Percentiles rank a stretch among this genome's conserved stretches.
phyloP scores from a whole-genome alignment of 2,329 filamentous ascomycete genomes.

The Fusarium citri region DNA sequence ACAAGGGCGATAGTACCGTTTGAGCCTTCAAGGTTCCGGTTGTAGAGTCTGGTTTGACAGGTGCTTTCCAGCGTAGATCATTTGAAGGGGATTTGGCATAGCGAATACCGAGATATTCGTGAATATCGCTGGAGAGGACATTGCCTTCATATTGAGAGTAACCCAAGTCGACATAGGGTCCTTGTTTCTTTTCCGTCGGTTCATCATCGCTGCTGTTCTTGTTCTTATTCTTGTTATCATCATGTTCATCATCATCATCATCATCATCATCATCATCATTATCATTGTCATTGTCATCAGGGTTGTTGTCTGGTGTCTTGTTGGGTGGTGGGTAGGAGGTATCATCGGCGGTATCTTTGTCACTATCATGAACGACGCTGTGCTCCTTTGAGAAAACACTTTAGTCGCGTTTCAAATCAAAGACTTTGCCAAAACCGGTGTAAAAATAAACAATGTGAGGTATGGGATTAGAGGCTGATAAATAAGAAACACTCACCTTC shows the following conservation, averaged over 20 bases:
- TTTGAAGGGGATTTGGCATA: constrained; percentile 65
- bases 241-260: not conserved
- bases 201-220: constrained; percentile 1
- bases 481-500: constrained; percentile 26
- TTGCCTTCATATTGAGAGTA: constrained; percentile 60
- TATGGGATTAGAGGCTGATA: not conserved
- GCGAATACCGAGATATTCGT: constrained; percentile 61
- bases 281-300: not conserved
- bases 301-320: not conserved
- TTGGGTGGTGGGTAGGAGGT: constrained; percentile 1
- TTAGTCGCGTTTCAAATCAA: constrained; percentile 8
- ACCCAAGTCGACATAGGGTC: constrained; percentile 53
- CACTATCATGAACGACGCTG: not conserved
- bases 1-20: constrained; percentile 39
- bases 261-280: constrained; percentile 5
- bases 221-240: not conserved
- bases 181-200: not conserved
- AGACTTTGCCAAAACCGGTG: not conserved
- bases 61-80: constrained; percentile 63
- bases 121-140: constrained; percentile 53
- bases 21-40: constrained; percentile 52
- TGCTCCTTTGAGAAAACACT: constrained; percentile 18
- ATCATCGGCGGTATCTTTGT: constrained; percentile 3
- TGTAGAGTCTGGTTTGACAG: constrained; percentile 55
- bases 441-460: not conserved